Conservation (phyloP, 352 stramenopile species). For the Pythium coloratum region DNA sequence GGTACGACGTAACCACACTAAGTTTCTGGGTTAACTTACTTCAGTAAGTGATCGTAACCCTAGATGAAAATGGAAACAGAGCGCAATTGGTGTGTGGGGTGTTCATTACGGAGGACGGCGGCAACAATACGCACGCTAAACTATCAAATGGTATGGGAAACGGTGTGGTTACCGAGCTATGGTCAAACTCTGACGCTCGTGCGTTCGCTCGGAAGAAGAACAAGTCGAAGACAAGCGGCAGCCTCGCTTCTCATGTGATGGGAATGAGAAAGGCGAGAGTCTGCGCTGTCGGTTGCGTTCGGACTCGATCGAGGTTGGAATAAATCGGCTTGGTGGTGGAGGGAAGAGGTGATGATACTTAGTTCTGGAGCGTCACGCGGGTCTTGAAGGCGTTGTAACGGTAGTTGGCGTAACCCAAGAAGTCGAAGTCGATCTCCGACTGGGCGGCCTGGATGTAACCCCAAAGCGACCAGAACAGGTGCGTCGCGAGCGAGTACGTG, state of each 20-base stretch:
- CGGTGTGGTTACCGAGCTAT: not conserved
- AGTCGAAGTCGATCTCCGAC: constrained; percentile 94
- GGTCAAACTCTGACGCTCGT: not conserved
- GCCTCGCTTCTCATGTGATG: not conserved
- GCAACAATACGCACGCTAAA: not conserved
- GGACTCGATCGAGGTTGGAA: not conserved
- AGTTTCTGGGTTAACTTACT: no score
- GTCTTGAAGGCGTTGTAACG: constrained; percentile 75
- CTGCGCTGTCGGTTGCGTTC: constrained; percentile 11
- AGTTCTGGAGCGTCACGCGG: constrained; percentile 50
- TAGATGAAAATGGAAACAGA: not conserved
- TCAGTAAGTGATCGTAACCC: not conserved
- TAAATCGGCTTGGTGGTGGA: not conserved
- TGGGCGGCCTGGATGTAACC: constrained; percentile 88
- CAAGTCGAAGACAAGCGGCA: constrained; percentile 15
- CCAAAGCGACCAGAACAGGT: constrained; percentile 92
- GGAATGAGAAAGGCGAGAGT: not conserved
- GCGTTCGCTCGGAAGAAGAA: constrained; percentile 1
- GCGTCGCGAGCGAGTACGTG: constrained; percentile 80
- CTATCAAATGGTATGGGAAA: not conserved
- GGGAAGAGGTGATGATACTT: constrained; percentile 1
- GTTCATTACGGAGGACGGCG: not conserved
- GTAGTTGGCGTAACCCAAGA: constrained; percentile 79
- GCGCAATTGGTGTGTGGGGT: not conserved
- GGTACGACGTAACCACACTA: not conserved